Conservation (phyloP, 2,329 filamentous ascomycete genomes). For the Trichophyton mentagrophytes region DNA sequence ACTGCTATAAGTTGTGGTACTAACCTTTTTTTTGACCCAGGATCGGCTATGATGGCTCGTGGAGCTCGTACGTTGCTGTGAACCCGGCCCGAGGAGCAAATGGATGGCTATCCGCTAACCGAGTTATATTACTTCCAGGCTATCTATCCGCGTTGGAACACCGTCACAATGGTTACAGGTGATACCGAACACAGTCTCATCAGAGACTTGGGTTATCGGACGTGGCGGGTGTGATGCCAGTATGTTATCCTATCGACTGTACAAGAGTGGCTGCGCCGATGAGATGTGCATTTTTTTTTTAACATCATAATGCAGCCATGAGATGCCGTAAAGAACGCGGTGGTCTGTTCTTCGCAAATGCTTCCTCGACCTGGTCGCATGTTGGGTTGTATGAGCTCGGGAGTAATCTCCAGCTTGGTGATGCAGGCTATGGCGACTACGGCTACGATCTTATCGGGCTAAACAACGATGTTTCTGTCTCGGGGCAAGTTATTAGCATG, state of each 20-base stretch:
- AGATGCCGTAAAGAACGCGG: constrained; percentile 19
- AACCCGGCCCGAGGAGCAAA: neutral
- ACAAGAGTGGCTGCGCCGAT: neutral
- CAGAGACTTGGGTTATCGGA: constrained; percentile 22
- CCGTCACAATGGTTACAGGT: constrained; percentile 21
- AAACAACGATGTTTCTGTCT: constrained; percentile 15
- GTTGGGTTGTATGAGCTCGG: constrained; percentile 19
- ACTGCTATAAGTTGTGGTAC: neutral
- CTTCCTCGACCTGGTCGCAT: constrained; percentile 22
- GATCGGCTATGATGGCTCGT: constrained; percentile 18
- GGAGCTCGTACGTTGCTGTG: constrained; percentile 16
- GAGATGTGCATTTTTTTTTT: neutral
- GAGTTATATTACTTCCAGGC: constrained; percentile 1
- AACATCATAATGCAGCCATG: constrained; percentile 4
- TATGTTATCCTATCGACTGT: constrained; percentile 7
- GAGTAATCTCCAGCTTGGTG: constrained; percentile 13
- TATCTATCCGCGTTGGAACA: constrained; percentile 19
- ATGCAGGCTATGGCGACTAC: constrained; percentile 22
- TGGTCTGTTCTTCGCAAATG: constrained; percentile 21
- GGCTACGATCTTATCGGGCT: constrained; percentile 25
- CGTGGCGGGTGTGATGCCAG: constrained; percentile 19
- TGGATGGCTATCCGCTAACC: neutral
- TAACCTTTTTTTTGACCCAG: neutral
- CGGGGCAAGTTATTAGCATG: constrained; percentile 23
- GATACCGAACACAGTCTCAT: constrained; percentile 19